phyloP scores from a whole-genome alignment of 23 red algal genomes.

The Pyropia haitanensis region DNA sequence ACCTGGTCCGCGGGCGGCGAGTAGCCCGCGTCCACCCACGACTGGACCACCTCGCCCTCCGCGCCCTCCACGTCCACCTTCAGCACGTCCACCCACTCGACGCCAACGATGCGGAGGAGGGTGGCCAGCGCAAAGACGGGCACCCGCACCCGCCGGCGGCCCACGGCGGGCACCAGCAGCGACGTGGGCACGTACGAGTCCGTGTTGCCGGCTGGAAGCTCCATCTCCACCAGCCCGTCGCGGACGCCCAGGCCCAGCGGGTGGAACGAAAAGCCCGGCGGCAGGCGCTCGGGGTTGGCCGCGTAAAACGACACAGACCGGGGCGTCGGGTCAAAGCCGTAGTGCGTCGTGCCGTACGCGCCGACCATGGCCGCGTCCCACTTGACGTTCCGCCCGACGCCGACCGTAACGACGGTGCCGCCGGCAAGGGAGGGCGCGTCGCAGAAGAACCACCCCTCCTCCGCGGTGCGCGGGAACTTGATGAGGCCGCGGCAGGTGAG shows the following conservation, averaged over 20 bases:
- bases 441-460: slow-evolving; percentile 54
- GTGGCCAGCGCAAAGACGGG: slow-evolving; percentile 29
- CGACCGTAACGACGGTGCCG: slow-evolving; percentile 35
- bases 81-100: slow-evolving; percentile 23
- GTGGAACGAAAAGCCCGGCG: slow-evolving; percentile 43
- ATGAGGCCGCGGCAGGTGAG: too few species aligned
- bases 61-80: slow-evolving; percentile 66
- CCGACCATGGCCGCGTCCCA: slow-evolving; percentile 53
- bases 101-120: slow-evolving; percentile 16
- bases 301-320: slow-evolving; percentile 28
- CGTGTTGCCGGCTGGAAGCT: slow-evolving; percentile 40
- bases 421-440: slow-evolving; percentile 15
- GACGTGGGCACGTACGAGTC: slow-evolving; percentile 45
- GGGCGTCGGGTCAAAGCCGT: slow-evolving; percentile 56
- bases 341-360: slow-evolving; percentile 27
- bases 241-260: slow-evolving; percentile 24
- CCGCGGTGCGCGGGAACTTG: not conserved
- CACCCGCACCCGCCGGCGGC: slow-evolving; percentile 11
- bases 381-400: slow-evolving; percentile 52
- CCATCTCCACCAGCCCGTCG: slow-evolving; percentile 33
- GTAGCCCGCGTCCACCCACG: slow-evolving; percentile 4
- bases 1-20: slow-evolving; percentile 37
- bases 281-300: not conserved
- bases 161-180: slow-evolving; percentile 15
- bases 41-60: slow-evolving; percentile 41